Evolutionary conservation across 805 yeast genomes (phyloP).

Genomic region (Cyberlindnera japonica): DNA sequence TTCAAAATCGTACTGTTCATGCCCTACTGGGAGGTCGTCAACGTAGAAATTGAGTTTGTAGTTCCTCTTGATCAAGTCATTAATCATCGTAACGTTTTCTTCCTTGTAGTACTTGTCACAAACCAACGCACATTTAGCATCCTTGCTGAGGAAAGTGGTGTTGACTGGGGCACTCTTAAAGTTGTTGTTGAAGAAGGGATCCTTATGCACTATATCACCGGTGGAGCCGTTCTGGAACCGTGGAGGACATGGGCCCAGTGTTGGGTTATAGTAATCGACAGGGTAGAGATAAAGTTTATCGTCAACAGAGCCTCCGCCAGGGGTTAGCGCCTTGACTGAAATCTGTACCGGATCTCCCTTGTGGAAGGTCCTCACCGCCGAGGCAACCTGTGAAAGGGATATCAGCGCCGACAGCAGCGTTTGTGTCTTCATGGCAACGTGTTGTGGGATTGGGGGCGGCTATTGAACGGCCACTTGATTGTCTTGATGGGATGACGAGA

Average conservation of each 20-base stretch:
- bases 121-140: conserved; percentile 13
- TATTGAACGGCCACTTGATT: neutral
- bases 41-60: conserved; percentile 29
- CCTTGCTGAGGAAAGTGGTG: conserved; percentile 15
- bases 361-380: conserved; percentile 6
- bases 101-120: conserved; percentile 22
- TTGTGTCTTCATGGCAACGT: neutral
- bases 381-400: conserved; percentile 1
- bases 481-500: neutral
- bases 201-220: conserved; percentile 7
- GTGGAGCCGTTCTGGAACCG: conserved; percentile 8
- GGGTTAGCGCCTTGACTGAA: conserved; percentile 23
- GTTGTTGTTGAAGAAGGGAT: conserved; percentile 18
- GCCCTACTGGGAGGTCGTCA: conserved; percentile 31
- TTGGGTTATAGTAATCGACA: conserved; percentile 23
- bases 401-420: neutral
- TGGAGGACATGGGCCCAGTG: conserved; percentile 22
- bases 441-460: neutral
- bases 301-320: conserved; percentile 27
- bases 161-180: conserved; percentile 22
- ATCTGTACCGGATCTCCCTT: conserved; percentile 21
- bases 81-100: conserved; percentile 26
- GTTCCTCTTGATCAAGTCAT: conserved; percentile 28
- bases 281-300: conserved; percentile 25
- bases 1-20: conserved; percentile 28